A percentile compares a stretch with the other conserved stretches of the same genome.
These are phyloP conservation scores for Xylaria sp. DNA, from an alignment of 2,329 filamentous ascomycete species.

Conservation along the genomic window DNA sequence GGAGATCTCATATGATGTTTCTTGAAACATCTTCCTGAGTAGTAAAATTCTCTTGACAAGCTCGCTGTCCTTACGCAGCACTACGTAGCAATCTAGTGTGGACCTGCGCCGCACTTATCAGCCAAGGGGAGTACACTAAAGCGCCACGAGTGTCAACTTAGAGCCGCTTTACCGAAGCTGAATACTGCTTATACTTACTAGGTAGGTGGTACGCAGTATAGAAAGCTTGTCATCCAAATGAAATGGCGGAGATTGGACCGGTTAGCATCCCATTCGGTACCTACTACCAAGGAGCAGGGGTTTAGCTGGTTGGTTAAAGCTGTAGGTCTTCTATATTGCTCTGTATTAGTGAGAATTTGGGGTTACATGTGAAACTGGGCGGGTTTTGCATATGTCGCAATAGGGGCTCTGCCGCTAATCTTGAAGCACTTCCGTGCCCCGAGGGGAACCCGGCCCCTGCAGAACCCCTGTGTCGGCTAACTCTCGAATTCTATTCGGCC, in stretches of 20 bases:
- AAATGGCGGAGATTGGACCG: not conserved
- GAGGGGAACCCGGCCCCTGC: slow-evolving; percentile 29
- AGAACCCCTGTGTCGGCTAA: slow-evolving; percentile 40
- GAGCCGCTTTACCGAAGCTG: slow-evolving; percentile 18
- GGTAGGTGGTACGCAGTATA: too few relatives aligned
- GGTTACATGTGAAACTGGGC: slow-evolving; percentile 43
- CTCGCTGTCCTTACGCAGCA: slow-evolving; percentile 3
- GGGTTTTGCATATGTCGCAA: slow-evolving; percentile 48
- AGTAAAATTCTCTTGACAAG: not conserved
- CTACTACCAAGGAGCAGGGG: slow-evolving; percentile 2
- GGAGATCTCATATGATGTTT: not conserved
- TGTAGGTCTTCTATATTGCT: not conserved
- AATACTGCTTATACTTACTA: too few relatives aligned
- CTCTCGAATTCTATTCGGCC: slow-evolving; percentile 30
- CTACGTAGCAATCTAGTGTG: not conserved
- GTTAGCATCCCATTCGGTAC: slow-evolving; percentile 14
- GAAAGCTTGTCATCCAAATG: not conserved
- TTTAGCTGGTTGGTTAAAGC: not conserved
- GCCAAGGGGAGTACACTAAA: not conserved
- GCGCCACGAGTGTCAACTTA: not conserved
- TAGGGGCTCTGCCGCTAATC: slow-evolving; percentile 34
- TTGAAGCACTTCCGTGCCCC: slow-evolving; percentile 48
- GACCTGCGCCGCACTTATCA: slow-evolving; percentile 7
- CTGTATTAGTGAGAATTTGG: slow-evolving; percentile 7
- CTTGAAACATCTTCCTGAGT: slow-evolving; percentile 19